Percentiles rank a stretch among this genome's conserved stretches.
phyloP scores from a whole-genome alignment of 148 eudicot genomes.

The Rhododendron ovatum region DNA sequence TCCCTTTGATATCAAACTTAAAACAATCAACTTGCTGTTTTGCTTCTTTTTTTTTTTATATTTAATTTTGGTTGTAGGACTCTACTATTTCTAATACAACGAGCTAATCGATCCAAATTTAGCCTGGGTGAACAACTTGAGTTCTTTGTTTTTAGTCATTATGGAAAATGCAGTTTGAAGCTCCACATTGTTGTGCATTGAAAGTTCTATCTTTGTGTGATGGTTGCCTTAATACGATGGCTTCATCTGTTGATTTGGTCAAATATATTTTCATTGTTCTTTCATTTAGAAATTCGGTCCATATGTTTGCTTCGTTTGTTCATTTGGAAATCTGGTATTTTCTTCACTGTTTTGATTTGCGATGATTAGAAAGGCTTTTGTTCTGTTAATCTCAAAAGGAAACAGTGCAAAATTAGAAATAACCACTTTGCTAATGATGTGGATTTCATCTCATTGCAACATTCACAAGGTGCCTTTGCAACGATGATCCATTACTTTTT shows the following conservation, averaged over 20 bases:
- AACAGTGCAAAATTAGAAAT: no score
- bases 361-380: no score
- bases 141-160: not conserved
- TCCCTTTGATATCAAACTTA: not conserved
- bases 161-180: not conserved
- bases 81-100: not conserved
- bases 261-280: not conserved
- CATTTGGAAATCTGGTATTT: not conserved
- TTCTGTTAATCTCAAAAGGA: no score
- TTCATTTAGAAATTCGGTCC: not conserved
- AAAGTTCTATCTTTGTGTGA: no score
- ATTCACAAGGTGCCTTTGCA: no score
- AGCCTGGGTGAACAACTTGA: not conserved
- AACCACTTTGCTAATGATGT: no score
- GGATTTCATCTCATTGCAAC: no score
- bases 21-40: not conserved
- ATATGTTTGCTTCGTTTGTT: not conserved
- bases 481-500: no score
- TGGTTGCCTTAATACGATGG: not conserved
- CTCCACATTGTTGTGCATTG: not conserved
- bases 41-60: not conserved
- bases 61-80: not conserved
- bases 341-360: no score
- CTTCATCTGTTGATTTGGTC: not conserved
- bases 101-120: not conserved